Conservation (phyloP, 129 eudicot genomes). For the Cynara cardunculus region DNA sequence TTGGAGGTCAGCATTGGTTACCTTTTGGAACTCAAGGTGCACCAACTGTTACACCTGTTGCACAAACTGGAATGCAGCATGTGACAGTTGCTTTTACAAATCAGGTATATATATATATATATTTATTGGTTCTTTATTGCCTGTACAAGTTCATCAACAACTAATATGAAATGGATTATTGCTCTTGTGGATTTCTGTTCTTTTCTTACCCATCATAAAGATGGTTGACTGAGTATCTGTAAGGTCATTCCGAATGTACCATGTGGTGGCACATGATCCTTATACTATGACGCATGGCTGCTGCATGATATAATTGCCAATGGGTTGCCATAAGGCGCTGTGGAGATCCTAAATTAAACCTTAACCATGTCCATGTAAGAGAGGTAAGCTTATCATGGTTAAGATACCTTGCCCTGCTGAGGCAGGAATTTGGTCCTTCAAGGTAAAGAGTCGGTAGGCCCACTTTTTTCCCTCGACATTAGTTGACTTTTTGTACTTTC, state of each 20-base stretch:
- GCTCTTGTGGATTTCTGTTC: not conserved
- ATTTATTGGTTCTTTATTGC: not conserved
- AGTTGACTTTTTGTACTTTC: no score
- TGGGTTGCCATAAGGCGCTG: not conserved
- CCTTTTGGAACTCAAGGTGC: constrained; percentile 59
- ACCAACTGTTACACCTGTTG: constrained; percentile 35
- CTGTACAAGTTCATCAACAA: not conserved
- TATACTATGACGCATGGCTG: not conserved
- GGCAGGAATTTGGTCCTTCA: no score
- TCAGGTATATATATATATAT: constrained; percentile 27
- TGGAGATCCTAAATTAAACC: not conserved
- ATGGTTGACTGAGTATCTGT: not conserved
- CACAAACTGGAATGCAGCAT: constrained; percentile 51
- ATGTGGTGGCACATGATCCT: not conserved
- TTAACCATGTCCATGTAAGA: not conserved
- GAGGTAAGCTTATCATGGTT: no score
- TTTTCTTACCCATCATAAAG: not conserved
- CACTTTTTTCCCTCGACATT: no score
- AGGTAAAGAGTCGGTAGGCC: no score
- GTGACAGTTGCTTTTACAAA: constrained; percentile 28
- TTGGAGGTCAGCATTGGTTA: constrained; percentile 72
- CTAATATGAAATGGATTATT: not conserved
- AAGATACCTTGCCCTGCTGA: no score
- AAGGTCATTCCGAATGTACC: not conserved
- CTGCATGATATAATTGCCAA: not conserved